Conservation (phyloP, 495 filamentous ascomycete genomes). For the Aspergillus panamensis region DNA sequence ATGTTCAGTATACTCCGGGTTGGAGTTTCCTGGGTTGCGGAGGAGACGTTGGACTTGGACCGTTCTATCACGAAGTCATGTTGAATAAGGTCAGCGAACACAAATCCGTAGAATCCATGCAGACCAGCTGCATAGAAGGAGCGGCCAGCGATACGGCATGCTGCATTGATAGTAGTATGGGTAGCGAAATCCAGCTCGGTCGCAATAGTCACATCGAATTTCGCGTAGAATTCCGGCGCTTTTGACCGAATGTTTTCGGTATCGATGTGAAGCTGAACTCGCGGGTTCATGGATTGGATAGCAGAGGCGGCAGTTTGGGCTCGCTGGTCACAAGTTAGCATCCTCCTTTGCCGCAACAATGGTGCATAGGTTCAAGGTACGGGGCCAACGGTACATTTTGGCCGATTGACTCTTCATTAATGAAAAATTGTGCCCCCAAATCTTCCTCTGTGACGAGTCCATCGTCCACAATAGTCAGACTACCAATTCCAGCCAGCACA, state of each 20-base stretch:
- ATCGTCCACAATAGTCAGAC: constrained; percentile 84
- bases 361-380: not conserved
- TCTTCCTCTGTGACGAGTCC: constrained; percentile 74
- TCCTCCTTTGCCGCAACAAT: not conserved
- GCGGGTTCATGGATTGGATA: constrained; percentile 82
- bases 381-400: constrained; percentile 56
- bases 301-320: constrained; percentile 77
- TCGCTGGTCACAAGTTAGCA: constrained; percentile 47
- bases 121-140: constrained; percentile 86
- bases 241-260: constrained; percentile 60
- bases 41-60: constrained; percentile 69
- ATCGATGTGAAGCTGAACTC: constrained; percentile 74
- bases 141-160: constrained; percentile 66
- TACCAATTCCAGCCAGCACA: constrained; percentile 91
- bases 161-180: constrained; percentile 75
- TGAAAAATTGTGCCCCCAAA: constrained; percentile 84
- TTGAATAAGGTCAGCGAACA: constrained; percentile 85
- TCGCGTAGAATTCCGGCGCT: constrained; percentile 64
- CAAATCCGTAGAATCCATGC: constrained; percentile 91
- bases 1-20: constrained; percentile 74
- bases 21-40: constrained; percentile 64
- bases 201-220: constrained; percentile 86
- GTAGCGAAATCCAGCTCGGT: constrained; percentile 74
- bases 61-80: constrained; percentile 89
- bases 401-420: constrained; percentile 68